Evolutionary conservation across 257 asterid genomes (phyloP).

Genomic region (Anisodus acutangulus): DNA sequence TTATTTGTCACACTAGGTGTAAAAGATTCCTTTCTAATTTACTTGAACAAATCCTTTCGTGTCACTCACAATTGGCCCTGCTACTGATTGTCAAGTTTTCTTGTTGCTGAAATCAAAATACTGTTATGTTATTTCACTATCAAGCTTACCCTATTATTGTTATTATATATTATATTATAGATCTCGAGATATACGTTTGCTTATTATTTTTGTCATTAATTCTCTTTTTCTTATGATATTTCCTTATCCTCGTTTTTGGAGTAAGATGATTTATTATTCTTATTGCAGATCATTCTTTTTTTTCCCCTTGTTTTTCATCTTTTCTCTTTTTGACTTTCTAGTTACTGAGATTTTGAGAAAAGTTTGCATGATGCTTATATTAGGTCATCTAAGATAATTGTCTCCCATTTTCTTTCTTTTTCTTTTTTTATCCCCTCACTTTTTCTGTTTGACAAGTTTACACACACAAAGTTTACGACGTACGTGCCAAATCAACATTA

Average conservation of each 20-base stretch:
- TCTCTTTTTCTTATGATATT: not conserved
- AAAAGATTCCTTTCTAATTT: slow-evolving; percentile 12
- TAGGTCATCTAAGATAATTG: not conserved
- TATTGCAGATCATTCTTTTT: not conserved
- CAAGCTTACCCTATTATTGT: slow-evolving; percentile 6
- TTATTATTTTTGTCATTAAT: slow-evolving; percentile 9
- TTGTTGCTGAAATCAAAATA: not conserved
- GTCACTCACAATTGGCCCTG: not conserved
- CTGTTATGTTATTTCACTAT: slow-evolving; percentile 4
- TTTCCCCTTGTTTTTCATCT: not conserved
- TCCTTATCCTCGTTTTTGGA: not conserved
- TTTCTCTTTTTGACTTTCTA: not conserved
- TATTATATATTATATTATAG: not conserved
- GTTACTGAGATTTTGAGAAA: not conserved
- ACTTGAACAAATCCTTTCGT: not conserved
- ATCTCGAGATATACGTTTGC: slow-evolving; percentile 25
- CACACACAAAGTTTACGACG: not conserved
- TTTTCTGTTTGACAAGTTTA: not conserved
- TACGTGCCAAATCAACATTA: slow-evolving; percentile 28
- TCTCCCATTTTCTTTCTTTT: not conserved
- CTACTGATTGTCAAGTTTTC: not conserved
- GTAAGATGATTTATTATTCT: not conserved
- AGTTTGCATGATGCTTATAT: not conserved
- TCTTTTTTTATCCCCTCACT: not conserved
- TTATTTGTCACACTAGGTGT: not conserved